Conservation (phyloP, 306 rosid genomes). For the Mimosa pudica region DNA sequence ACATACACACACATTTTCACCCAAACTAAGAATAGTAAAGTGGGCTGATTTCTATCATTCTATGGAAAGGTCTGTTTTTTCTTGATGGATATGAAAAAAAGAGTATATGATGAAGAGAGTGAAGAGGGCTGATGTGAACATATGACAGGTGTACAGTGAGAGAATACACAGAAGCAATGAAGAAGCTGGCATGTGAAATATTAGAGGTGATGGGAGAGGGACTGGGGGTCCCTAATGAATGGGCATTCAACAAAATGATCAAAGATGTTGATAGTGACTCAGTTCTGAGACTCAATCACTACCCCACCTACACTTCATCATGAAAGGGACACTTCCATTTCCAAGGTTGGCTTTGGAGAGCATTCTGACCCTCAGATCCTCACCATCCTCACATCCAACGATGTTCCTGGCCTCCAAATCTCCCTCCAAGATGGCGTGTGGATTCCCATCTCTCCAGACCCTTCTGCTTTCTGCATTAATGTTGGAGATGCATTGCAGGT, state of each 20-base stretch:
- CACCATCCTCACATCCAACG: conserved; percentile 78
- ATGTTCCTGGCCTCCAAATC: conserved; percentile 77
- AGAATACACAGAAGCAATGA: conserved; percentile 52
- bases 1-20: not conserved
- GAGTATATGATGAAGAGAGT: not conserved
- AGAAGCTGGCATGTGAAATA: conserved; percentile 66
- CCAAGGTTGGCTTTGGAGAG: conserved; percentile 68
- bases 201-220: conserved; percentile 77
- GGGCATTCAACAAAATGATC: conserved; percentile 58
- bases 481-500: conserved; percentile 81
- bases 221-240: conserved; percentile 54
- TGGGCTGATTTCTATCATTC: not conserved
- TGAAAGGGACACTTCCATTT: conserved; percentile 8
- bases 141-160: conserved; percentile 55
- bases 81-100: not conserved
- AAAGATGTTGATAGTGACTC: conserved; percentile 61
- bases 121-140: not conserved
- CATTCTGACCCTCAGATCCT: conserved; percentile 93
- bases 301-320: conserved; percentile 42
- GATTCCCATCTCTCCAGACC: conserved; percentile 76
- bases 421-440: conserved; percentile 61
- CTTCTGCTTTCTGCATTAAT: conserved; percentile 67
- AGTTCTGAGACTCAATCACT: conserved; percentile 78
- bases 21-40: not conserved
- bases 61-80: not conserved